Base-by-base conservation (phyloP, 2,329 filamentous ascomycete species). In the Corynespora cassiicola region DNA sequence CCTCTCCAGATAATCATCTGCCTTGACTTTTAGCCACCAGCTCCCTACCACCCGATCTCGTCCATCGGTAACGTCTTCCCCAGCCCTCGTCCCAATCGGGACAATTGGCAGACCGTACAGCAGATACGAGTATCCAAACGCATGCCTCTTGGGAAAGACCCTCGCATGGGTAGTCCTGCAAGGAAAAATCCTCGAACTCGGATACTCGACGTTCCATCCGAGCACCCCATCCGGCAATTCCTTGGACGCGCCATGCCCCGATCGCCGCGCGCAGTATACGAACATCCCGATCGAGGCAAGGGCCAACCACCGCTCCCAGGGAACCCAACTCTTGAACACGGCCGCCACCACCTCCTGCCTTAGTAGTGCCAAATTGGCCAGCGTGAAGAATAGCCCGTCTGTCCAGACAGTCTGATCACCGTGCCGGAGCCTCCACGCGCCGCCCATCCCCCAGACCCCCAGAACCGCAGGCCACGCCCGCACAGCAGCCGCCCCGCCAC, bases 51-150 rank as follows among this genome's bases (percentile, higher is more conserved):
- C 33, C 31, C 43, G 39, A 23, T 66, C 58, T 23, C 62, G 46
- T 14, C 59, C 54, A 15, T 45, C 42, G 2, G 47, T 39, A 16
- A 56, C 10, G 17, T 47, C 50, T 11, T 16, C 34, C 8, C 54
- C 56, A 8, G 39, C 12, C 5, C 28, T 41, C 14, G 37, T 70
- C 5, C 82, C 84, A 33, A 71, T 69, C 63, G 79, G 83, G n/a
- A 78, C 78, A 16, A 90, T 75, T 0, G 86, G 86, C 25, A 87
- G 74, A 1, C 86, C 86, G 17, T 84, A 81, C 29, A 84, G 74
- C 1, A 90, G 76, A 61, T 90, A 89, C 0, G 84, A 83, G 58
- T 89, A 88, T 1, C 73, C 73, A 56, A 91, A 90, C 0, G 76
- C 76, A 58, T 90, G 84, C 42, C 77, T 80, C 56, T 81, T 76